phyloP scores from a whole-genome alignment of 2,329 filamentous ascomycete species.

The Dryadomyces quercus-mongolicae region DNA sequence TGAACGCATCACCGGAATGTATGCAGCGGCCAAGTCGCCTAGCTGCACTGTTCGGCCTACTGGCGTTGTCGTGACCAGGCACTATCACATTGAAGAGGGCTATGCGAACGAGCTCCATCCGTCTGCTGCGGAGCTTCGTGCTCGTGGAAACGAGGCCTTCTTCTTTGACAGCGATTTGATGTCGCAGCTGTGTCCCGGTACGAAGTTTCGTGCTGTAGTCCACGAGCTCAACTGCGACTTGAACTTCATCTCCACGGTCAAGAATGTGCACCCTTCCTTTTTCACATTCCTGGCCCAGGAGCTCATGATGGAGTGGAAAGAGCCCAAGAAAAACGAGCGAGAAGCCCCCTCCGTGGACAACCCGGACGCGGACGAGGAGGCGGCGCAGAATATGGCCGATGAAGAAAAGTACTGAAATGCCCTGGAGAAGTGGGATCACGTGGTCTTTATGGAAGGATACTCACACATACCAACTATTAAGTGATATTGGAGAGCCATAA shows the following conservation, averaged over 20 bases:
- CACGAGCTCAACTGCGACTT: constrained; percentile 47
- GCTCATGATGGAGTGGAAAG: constrained; percentile 54
- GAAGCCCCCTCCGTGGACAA: constrained; percentile 32
- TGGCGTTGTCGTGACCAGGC: constrained; percentile 32
- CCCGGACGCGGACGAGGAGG: constrained; percentile 18
- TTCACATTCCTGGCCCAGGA: constrained; percentile 56
- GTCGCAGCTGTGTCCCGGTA: constrained; percentile 45
- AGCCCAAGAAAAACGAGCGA: constrained; percentile 33
- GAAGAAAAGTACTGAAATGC: constrained; percentile 7
- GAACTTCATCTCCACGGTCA: constrained; percentile 49
- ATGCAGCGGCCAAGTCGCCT: constrained; percentile 25
- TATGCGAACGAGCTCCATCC: constrained; percentile 28
- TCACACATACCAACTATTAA: not conserved
- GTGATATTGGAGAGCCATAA: not conserved
- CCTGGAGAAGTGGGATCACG: not conserved
- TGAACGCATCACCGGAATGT: constrained; percentile 26
- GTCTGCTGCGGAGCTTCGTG: constrained; percentile 17
- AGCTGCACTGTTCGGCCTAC: constrained; percentile 25
- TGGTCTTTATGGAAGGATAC: not conserved
- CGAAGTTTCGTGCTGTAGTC: constrained; percentile 46
- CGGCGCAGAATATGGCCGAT: constrained; percentile 8
- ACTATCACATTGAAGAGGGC: constrained; percentile 33
- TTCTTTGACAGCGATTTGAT: constrained; percentile 52
- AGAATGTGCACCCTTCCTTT: constrained; percentile 46
- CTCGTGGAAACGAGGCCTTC: constrained; percentile 29